Evolutionary conservation across 257 asterid species (phyloP), one percentile per base, ranked within the genome.

Genomic region (Datura wrightii): DNA sequence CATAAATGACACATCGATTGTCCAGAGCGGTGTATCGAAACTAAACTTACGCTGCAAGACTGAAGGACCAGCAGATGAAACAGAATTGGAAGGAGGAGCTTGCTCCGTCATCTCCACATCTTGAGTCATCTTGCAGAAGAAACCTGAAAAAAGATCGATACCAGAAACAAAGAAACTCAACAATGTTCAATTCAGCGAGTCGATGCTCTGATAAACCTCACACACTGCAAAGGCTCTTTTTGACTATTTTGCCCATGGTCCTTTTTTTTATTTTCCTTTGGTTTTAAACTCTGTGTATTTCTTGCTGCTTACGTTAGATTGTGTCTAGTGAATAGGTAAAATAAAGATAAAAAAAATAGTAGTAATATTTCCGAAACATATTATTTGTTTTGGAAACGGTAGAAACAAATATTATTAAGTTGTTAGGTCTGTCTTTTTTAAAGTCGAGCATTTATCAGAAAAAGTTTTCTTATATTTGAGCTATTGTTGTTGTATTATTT

Each of bases 61-160:
- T 13, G 95, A 85, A 52, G 92, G 92, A 53, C 83, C 78, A 79
- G 87, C 46, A 42, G 91, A 71, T 55, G 92, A 15, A 55, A 88
- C 82, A 18, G 93, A 85, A 84, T 89, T 85, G 85, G 97, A 87
- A 19, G 93, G 89, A 70, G 92, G 92, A 53, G 85, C 69, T 76
- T 92, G 96, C 89, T 94, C 98, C 83, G 91, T 91, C 97, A 94
- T 94, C 87, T 93, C 97, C 82, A 91, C 91, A 63, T 94, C 99
- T 89, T 91, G 94, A 87, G 95, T 91, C 97, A 92, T 91, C 60
- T 83, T 7, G 78, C 6, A 7, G 78, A 67, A 67, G 78, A 67
- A 67, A 31, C 10, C 62, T 48, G 7, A 7, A 36, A 18, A 24
- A 19, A 19, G 0, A 85, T 82, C 8, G 80, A 84, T 11, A 85